Evolutionary conservation across 179 eudicot genomes (phyloP).

Genomic region (Silene coronaria): DNA sequence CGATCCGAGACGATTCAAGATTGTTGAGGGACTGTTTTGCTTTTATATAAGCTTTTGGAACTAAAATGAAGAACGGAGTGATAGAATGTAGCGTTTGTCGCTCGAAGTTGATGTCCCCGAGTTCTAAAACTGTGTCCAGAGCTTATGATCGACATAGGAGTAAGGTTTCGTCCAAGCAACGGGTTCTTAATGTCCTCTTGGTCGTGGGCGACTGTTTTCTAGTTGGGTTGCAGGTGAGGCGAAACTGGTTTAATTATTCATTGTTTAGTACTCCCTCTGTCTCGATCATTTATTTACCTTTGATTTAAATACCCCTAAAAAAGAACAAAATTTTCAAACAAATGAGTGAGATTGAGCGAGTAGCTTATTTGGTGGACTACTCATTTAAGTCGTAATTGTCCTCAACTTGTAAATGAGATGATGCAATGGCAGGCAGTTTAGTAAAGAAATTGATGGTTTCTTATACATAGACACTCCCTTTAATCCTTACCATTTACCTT

Average conservation of each 20-base stretch:
- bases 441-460: neutral
- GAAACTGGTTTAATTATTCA: neutral
- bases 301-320: too few species aligned
- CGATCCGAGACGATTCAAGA: neutral
- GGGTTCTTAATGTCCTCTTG: constrained; percentile 70
- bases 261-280: neutral
- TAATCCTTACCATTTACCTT: neutral
- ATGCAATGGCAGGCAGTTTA: neutral
- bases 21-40: neutral
- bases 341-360: neutral
- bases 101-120: constrained; percentile 67
- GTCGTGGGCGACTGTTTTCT: constrained; percentile 92
- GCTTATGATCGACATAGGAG: constrained; percentile 85
- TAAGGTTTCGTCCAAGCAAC: constrained; percentile 79
- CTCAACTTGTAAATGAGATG: neutral
- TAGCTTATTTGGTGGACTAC: neutral
- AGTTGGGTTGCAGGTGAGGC: constrained; percentile 89
- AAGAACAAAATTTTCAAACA: too few species aligned
- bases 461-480: neutral
- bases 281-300: too few species aligned
- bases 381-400: neutral
- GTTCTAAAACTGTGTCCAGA: constrained; percentile 60
- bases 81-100: constrained; percentile 94
- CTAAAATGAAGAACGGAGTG: constrained; percentile 67
- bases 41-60: constrained; percentile 11